Conservation (phyloP, 441 rosid species). For the Syzygium syzygioides region DNA sequence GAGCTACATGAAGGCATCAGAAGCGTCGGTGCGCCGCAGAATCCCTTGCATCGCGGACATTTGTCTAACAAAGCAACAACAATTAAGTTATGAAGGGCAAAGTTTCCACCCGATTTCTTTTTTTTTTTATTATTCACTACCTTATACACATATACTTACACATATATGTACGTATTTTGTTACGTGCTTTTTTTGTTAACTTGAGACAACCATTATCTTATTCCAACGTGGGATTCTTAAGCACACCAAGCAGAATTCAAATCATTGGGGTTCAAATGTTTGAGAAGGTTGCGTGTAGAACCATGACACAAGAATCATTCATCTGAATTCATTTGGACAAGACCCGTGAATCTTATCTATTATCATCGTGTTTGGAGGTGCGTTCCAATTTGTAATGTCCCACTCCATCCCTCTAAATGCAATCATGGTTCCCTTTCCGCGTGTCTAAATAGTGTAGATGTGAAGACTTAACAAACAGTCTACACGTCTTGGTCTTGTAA, state of each 20-base stretch:
- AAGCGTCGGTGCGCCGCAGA: neutral
- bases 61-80: neutral
- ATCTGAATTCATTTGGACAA: neutral
- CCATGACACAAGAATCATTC: neutral
- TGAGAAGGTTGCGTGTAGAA: neutral
- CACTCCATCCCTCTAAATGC: neutral
- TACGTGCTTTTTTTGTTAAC: neutral
- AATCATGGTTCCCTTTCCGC: neutral
- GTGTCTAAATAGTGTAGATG: neutral
- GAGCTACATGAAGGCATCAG: neutral
- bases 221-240: neutral
- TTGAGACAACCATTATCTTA: neutral
- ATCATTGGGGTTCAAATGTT: neutral
- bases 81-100: neutral
- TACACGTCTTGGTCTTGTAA: neutral
- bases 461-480: neutral
- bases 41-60: neutral
- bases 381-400: neutral
- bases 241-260: neutral
- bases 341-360: neutral
- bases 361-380: neutral
- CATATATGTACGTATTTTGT: too few species aligned
- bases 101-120: too few species aligned
- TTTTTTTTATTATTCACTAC: neutral
- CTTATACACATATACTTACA: neutral